Conservation (phyloP, 331 rosid genomes). For the Telfairia occidentalis region DNA sequence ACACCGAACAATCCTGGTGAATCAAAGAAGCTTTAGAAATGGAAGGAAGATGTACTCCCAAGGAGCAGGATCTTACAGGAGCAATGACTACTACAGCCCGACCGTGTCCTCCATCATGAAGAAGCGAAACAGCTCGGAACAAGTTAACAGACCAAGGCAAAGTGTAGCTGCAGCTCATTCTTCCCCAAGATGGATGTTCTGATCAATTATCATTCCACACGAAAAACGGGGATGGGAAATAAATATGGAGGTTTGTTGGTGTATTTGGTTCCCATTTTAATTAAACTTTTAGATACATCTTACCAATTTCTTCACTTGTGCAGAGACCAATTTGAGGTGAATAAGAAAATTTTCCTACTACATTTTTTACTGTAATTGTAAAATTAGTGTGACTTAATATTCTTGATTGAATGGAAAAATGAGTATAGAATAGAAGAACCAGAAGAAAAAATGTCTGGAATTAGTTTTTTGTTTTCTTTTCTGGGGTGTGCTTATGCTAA, state of each 20-base stretch:
- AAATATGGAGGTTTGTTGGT: slow-evolving; percentile 20
- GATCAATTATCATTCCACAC: slow-evolving; percentile 23
- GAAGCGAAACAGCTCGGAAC: slow-evolving; percentile 62
- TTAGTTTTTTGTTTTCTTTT: not conserved
- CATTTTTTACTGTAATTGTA: not conserved
- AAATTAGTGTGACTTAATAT: not conserved
- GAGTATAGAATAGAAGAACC: not conserved
- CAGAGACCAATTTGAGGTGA: slow-evolving; percentile 29
- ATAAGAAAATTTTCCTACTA: slow-evolving; percentile 24
- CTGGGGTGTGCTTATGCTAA: not conserved
- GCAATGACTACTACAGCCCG: slow-evolving; percentile 87
- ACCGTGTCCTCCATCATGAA: slow-evolving; percentile 96
- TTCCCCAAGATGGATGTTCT: slow-evolving; percentile 89
- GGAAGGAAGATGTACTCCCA: slow-evolving; percentile 83
- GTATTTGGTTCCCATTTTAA: slow-evolving; percentile 16
- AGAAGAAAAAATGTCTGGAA: slow-evolving; percentile 4
- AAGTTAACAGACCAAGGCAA: slow-evolving; percentile 48
- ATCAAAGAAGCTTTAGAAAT: slow-evolving; percentile 63
- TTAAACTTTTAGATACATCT: slow-evolving; percentile 6
- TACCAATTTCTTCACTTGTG: slow-evolving; percentile 16
- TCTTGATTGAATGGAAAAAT: not conserved
- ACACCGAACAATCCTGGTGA: slow-evolving; percentile 44
- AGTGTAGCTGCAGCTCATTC: slow-evolving; percentile 52
- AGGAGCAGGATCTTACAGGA: slow-evolving; percentile 81
- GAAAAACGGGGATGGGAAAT: slow-evolving; percentile 13